phyloP scores from a whole-genome alignment of 768 basidiomycete species.

The Termitomyces sp. region DNA sequence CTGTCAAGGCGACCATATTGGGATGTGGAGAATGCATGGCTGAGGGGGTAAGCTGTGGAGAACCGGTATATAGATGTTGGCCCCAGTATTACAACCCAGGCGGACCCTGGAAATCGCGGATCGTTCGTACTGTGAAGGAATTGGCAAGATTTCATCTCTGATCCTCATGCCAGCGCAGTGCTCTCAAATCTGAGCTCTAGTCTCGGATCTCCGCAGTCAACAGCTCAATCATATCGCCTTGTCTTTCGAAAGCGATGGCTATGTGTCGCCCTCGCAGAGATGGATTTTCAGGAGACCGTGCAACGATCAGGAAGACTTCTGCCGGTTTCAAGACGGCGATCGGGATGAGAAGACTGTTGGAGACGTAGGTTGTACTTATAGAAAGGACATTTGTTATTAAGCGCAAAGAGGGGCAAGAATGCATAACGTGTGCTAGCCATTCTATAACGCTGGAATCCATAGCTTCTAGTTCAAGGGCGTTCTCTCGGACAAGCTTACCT shows the following conservation, averaged over 20 bases:
- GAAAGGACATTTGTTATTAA: conserved; percentile 7
- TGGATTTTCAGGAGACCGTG: background rate
- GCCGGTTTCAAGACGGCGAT: conserved; percentile 4
- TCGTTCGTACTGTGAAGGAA: conserved; percentile 7
- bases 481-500: background rate
- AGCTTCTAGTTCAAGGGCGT: background rate
- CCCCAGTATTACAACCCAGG: background rate
- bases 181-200: background rate
- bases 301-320: conserved; percentile 5
- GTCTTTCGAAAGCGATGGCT: background rate
- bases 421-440: background rate
- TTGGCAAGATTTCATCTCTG: conserved; percentile 10
- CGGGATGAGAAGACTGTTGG: conserved; percentile 4
- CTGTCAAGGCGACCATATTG: conserved; percentile 4
- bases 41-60: conserved; percentile 10
- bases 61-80: conserved; percentile 6
- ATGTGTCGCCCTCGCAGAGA: background rate
- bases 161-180: conserved; percentile 2
- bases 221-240: background rate
- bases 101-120: background rate
- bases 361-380: conserved; percentile 8
- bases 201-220: background rate
- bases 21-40: conserved; percentile 7
- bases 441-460: background rate
- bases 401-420: background rate